phyloP scores from a whole-genome alignment of 2,329 filamentous ascomycete species.

The Pseudocercospora pini-densiflorae region DNA sequence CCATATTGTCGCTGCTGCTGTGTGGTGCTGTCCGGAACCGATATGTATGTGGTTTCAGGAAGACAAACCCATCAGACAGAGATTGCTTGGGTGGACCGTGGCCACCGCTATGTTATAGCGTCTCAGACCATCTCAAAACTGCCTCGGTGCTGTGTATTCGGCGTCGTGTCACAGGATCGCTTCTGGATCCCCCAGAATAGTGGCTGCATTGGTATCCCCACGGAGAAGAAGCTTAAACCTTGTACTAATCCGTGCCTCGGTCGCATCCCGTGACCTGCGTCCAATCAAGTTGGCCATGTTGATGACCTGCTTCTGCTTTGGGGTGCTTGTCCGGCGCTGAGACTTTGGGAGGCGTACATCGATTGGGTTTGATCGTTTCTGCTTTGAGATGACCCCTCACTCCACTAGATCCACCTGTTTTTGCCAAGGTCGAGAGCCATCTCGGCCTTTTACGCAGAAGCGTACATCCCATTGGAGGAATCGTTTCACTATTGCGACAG shows the following conservation, averaged over 20 bases:
- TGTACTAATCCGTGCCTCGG: constrained; percentile 8
- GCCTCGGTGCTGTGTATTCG: constrained; percentile 17
- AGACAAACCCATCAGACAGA: constrained; percentile 1
- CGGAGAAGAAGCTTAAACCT: constrained; percentile 14
- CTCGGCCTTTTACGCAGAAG: constrained; percentile 9
- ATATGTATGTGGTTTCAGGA: neutral
- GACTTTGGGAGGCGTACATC: constrained; percentile 10
- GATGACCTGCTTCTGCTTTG: neutral
- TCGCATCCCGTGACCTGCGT: neutral
- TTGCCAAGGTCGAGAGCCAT: constrained; percentile 4
- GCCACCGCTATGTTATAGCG: constrained; percentile 7
- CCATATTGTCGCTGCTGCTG: constrained; percentile 1
- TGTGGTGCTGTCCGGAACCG: neutral
- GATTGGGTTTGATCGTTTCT: constrained; percentile 7
- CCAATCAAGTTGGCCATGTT: constrained; percentile 8
- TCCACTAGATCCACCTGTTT: neutral
- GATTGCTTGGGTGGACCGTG: neutral
- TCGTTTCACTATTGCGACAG: constrained; percentile 10
- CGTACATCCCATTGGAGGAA: constrained; percentile 6
- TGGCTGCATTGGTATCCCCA: constrained; percentile 18
- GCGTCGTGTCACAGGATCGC: constrained; percentile 10
- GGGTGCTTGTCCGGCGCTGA: constrained; percentile 7
- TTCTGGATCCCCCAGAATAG: constrained; percentile 9
- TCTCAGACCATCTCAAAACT: constrained; percentile 16
- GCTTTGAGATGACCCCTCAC: constrained; percentile 9